Base-by-base conservation (phyloP, 2,329 filamentous ascomycete species). In the Leptodontidium sp. region DNA sequence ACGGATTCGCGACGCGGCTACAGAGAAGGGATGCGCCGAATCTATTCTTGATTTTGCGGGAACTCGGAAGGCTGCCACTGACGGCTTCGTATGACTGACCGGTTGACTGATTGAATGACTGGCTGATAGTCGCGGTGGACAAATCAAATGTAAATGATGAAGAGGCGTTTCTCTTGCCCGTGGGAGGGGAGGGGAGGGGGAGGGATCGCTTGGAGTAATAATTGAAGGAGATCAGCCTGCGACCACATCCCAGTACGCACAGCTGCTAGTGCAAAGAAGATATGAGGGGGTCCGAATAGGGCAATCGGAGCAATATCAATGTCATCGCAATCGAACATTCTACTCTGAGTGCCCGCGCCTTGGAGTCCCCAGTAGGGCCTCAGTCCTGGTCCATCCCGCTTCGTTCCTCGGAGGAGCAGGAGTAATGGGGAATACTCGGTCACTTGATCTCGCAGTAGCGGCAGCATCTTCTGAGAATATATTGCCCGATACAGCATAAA, bases 211-310 rank as follows among this genome's bases (percentile, higher is more conserved):
- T 70, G 70, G 65, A 68, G 67, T 61, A 67, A 61, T 63, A 65
- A 52, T 50, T 11, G n/a, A 43, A 63, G 55, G 57, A 68, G 68
- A 68, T 70, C 64, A 68, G 70, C 66, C 66, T 68, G 64, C 66
- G 49, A 65, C 52, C 32, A 17, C 55, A 71, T 70, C 70, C 70
- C 61, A 70, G 70, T 58, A 68, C 65, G 62, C 66, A 71, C 70
- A 69, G 65, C 50, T 61, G 53, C 70, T 71, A 71, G 67, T 47
- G 68, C 43, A 64, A 45, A 61, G 24, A 38, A 32, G 67, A 47
- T 53, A 40, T 47, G 49, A 40, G 58, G 52, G 50, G 58, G 24
- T 63, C 66, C 43, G 55, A 52, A 71, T 49, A 47, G 67, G 67
- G 65, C 49, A 67, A 65, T 68, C 61, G 57, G 68, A 49, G 62